Evolutionary conservation across 139 green algal species (phyloP), one percentile per base, ranked within the genome.

Genomic region (Chara braunii): DNA sequence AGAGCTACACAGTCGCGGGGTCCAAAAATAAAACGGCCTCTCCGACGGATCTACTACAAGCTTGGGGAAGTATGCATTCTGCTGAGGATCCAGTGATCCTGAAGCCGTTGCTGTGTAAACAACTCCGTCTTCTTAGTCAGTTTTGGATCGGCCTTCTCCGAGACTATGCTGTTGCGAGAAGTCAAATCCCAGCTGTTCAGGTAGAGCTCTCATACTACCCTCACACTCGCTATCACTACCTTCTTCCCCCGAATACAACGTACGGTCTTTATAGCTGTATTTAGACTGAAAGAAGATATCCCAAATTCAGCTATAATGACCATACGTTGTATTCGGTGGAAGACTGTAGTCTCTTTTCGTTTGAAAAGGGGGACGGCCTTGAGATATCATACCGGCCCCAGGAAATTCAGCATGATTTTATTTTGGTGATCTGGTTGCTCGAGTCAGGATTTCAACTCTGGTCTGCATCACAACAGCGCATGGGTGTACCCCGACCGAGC

Each of bases 81-180:
- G 30, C 34, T 24, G 29, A 28, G 24, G 29, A 12, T 65, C 34
- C 23, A 37, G 23, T 37, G 32, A 34, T 2, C 30, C 42, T 65
- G 14, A 23, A n/a, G 22, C n/a, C 42, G n/a, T 22, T 65, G 22
- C 56, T 65, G 4, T 18, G 61, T 37, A n/a, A 26, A 9, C 28
- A n/a, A 7, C 43, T 44, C 6, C 18, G 61, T n/a, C 9, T 66
- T 29, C 6, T 65, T 18, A n/a, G 28, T 18, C 34, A 29, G 6
- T 31, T 45, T n/a, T 69, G 60, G 60, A 24, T 62, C 6, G 52
- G 14, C 3, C 24, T 69, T 3, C 51, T 69, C 7, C 31, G 60
- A 2, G 60, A 69, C 51, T 69, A 69, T 52, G 31, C 37, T 7
- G 60, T 37, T 1, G 60, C 42, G 48, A 30, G 35, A 12, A 34